Percentiles rank a stretch among this genome's conserved stretches.
Evolutionary conservation across 2,329 filamentous ascomycete species (phyloP).

Genomic region (Diaporthe sp.): DNA sequence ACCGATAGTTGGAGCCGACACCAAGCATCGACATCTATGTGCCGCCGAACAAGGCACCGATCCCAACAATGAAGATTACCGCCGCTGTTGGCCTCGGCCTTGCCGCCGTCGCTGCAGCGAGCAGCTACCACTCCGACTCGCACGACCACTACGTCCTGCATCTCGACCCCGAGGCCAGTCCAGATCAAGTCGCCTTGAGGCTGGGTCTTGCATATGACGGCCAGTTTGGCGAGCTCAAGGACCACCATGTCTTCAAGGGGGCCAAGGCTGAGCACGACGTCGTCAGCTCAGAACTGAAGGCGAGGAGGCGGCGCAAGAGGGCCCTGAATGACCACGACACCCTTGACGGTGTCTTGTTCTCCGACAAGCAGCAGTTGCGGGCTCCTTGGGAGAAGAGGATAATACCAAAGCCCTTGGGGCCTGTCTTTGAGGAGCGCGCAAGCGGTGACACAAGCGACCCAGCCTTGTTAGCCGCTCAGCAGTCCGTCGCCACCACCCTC

Average conservation of each 20-base stretch:
- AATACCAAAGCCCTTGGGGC: slow-evolving; percentile 55
- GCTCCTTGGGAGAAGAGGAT: slow-evolving; percentile 67
- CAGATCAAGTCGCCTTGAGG: slow-evolving; percentile 76
- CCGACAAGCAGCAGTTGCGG: slow-evolving; percentile 77
- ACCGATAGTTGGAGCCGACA: slow-evolving; percentile 9
- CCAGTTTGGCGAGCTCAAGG: slow-evolving; percentile 79
- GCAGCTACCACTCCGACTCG: slow-evolving; percentile 74
- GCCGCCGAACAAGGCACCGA: not conserved
- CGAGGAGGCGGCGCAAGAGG: slow-evolving; percentile 74
- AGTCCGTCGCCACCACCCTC: slow-evolving; percentile 74
- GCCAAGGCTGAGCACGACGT: slow-evolving; percentile 72
- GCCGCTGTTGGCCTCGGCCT: slow-evolving; percentile 63
- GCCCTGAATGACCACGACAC: slow-evolving; percentile 65
- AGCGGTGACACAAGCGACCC: slow-evolving; percentile 43
- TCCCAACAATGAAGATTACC: slow-evolving; percentile 61
- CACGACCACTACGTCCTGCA: slow-evolving; percentile 98
- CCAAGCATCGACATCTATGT: slow-evolving; percentile 18
- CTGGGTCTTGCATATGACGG: slow-evolving; percentile 87
- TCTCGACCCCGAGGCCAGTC: slow-evolving; percentile 75
- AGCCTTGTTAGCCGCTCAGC: slow-evolving; percentile 65
- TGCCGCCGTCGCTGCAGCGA: slow-evolving; percentile 63
- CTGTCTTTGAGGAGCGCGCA: slow-evolving; percentile 35
- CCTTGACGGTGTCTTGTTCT: slow-evolving; percentile 81
- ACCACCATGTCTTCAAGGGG: slow-evolving; percentile 90
- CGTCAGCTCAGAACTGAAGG: slow-evolving; percentile 66